Evolutionary conservation across 352 stramenopile species (phyloP), one percentile per base, ranked within the genome.

Genomic region (Phytophthora ramorum): DNA sequence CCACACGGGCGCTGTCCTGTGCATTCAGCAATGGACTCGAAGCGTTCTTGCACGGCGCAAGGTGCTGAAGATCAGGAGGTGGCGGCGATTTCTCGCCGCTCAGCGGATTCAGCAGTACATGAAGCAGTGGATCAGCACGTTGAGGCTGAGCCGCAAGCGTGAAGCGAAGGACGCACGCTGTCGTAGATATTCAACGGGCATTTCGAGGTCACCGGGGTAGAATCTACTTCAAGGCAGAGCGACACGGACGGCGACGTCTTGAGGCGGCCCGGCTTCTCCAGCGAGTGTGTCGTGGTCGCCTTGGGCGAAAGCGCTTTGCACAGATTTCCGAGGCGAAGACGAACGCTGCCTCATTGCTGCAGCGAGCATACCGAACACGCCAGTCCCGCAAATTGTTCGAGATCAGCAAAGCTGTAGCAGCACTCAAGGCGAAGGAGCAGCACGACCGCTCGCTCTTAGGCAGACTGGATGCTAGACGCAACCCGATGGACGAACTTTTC

Each of bases 401-500:
- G 69, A 89, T 91, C 64, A 77, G 58, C 35, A 80, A 76, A 59
- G 80, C 83, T 9, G 61, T 76, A 2, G 63, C 66, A 5, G 78
- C 83, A 9, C 71, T 91, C 17, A 85, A 81, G 38, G 78, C 80
- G 0, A 87, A 86, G 17, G 80, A 87, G 28, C 75, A 81, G 45
- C 75, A 89, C 48, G 78, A 90, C 26, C 68, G 71, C 41, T 87
- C 83, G 10, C 53, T 89, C 0, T 41, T 85, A 6, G 78, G 78
- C 3, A 78, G 71, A 67, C 37, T 90, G 4, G 76, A 90, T 32
- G 66, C 76, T 14, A 73, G 68, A 71, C 80, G 80, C 14, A 89
- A 89, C 50, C 83, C 83, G 22, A 89, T 90, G 75, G 76, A 89
- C 48, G 78, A 90, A 22, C 75, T 89, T 3, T 89, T 85, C 58